Conservation (phyloP, 164 flowering plant genomes). For the Liriodendron chinense region DNA sequence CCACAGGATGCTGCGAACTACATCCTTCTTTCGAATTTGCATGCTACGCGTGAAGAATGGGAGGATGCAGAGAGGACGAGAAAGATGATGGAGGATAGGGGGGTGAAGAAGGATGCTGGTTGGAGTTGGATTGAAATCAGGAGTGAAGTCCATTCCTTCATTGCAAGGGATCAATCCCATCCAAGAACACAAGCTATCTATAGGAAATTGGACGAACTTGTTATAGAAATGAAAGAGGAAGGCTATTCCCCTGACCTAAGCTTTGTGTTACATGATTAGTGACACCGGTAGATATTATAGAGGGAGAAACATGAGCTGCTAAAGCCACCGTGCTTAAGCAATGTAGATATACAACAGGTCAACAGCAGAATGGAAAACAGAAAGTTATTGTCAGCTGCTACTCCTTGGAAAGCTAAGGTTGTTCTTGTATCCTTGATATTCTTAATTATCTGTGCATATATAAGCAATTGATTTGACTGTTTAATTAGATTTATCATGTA, state of each 20-base stretch:
- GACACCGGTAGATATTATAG: neutral
- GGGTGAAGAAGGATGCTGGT: slow-evolving; percentile 19
- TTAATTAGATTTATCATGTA: no score
- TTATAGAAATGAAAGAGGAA: slow-evolving; percentile 20
- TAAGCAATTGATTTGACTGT: no score
- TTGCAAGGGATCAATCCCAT: slow-evolving; percentile 15
- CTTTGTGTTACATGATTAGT: neutral
- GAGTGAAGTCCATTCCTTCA: slow-evolving; percentile 14
- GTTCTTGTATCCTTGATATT: no score
- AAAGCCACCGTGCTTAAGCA: neutral
- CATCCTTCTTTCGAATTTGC: slow-evolving; percentile 18
- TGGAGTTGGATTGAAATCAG: slow-evolving; percentile 22
- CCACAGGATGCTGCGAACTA: slow-evolving; percentile 24
- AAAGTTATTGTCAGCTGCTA: neutral
- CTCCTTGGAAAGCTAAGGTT: neutral
- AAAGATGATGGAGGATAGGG: slow-evolving; percentile 17
- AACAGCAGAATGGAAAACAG: neutral
- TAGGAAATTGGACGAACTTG: slow-evolving; percentile 9
- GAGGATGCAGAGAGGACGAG: slow-evolving; percentile 13
- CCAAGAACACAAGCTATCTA: slow-evolving; percentile 10
- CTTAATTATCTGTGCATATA: no score
- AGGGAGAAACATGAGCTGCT: neutral
- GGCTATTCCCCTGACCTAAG: slow-evolving; percentile 16
- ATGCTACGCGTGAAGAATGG: slow-evolving; percentile 9
- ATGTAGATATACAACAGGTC: neutral